Evolutionary conservation across 2,329 filamentous ascomycete genomes (phyloP).

Genomic region (Chaetomiaceae sp.): DNA sequence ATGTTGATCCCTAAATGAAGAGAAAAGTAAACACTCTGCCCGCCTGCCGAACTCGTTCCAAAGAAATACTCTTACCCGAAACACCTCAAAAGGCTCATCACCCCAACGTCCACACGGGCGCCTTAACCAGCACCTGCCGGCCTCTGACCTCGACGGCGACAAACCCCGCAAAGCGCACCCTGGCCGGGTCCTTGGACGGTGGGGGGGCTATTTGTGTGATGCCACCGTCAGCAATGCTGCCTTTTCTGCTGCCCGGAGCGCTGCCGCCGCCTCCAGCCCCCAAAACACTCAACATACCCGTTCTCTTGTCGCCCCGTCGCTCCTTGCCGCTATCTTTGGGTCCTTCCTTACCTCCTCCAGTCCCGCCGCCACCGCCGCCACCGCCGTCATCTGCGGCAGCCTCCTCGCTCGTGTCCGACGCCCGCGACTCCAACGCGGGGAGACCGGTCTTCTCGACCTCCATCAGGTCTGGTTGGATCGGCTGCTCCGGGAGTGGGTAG

Average conservation of each 20-base stretch:
- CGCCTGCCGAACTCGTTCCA: background rate
- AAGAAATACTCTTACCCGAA: constrained; percentile 2
- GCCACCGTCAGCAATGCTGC: constrained; percentile 39
- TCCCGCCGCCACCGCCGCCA: constrained; percentile 29
- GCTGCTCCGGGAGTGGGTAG: constrained; percentile 75
- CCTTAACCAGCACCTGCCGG: constrained; percentile 69
- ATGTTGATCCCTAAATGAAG: background rate
- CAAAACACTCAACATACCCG: constrained; percentile 39
- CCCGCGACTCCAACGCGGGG: constrained; percentile 52
- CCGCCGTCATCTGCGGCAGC: constrained; percentile 37
- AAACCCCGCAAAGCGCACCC: constrained; percentile 72
- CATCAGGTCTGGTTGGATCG: constrained; percentile 71
- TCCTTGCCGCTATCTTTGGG: constrained; percentile 39
- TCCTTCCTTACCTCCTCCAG: constrained; percentile 41
- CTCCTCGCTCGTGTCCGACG: constrained; percentile 38
- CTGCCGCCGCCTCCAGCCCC: background rate
- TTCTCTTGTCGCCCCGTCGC: constrained; percentile 43
- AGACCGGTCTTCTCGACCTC: constrained; percentile 73
- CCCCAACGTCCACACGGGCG: constrained; percentile 63
- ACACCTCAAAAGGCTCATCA: constrained; percentile 1
- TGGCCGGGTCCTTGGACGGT: constrained; percentile 42
- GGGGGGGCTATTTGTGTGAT: constrained; percentile 31
- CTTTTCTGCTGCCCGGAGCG: constrained; percentile 16
- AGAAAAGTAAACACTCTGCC: background rate
- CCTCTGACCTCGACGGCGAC: constrained; percentile 70